Evolutionary conservation across 148 eudicot genomes (phyloP).

Genomic region (Gaultheria prostrata): DNA sequence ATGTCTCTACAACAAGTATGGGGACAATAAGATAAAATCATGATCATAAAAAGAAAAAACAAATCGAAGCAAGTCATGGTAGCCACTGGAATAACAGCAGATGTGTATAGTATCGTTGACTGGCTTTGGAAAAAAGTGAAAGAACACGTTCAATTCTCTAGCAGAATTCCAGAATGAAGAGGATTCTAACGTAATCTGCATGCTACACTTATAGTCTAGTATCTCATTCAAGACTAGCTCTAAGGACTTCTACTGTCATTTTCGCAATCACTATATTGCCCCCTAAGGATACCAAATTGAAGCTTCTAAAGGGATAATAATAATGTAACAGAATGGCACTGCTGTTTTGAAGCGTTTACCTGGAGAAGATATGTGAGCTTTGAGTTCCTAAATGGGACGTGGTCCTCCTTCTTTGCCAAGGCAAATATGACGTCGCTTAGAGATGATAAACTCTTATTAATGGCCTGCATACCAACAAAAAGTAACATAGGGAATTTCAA

Average conservation of each 20-base stretch:
- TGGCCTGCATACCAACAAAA: conserved; percentile 46
- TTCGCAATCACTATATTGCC: neutral
- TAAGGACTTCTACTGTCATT: neutral
- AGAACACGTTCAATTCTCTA: neutral
- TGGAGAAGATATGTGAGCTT: conserved; percentile 96
- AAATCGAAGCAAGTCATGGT: neutral
- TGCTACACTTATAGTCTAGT: neutral
- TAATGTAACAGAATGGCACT: neutral
- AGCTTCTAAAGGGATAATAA: neutral
- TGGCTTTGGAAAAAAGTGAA: neutral
- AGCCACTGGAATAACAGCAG: neutral
- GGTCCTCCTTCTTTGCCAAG: conserved; percentile 88
- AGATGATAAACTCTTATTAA: conserved; percentile 90
- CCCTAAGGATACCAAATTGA: neutral
- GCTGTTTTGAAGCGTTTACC: conserved; percentile 39
- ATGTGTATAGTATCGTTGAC: neutral
- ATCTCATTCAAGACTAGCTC: neutral
- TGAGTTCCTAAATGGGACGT: conserved; percentile 90
- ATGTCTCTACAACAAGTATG: neutral
- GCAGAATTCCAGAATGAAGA: neutral
- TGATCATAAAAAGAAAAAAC: neutral
- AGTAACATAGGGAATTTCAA: neutral
- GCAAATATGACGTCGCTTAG: conserved; percentile 89
- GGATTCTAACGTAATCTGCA: neutral
- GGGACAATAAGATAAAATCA: neutral